Evolutionary conservation across 805 yeast genomes (phyloP), one percentile per base, ranked within the genome.

Genomic region (Wickerhamiella azyma): DNA sequence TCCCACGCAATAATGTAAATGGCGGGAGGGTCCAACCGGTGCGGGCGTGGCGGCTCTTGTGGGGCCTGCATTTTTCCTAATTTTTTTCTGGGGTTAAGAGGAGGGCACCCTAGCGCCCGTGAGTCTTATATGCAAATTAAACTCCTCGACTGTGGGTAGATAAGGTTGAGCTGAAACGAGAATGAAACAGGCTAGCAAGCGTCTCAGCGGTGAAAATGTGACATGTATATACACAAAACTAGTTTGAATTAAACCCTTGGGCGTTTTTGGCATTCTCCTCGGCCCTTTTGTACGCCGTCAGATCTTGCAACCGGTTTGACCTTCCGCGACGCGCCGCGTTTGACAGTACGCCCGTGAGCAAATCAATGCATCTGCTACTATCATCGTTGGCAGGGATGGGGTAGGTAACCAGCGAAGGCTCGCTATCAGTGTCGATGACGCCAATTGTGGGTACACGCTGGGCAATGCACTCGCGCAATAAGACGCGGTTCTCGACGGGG

Each of bases 371-470:
- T 62, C 98, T 75, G 48, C 77, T 66, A 7, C 94, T 81, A 61
- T 88, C 96, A 62, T 92, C 97, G 61, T 92, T 92, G 52, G 94
- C 94, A 14, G 97, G 97, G 53, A 92, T 83, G 43, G 97, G 94
- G 59, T 92, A 92, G 1, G 96, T 85, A 45, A 89, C 83, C 54
- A 81, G 66, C 13, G 83, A 75, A 8, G 96, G 94, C 60, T 92
- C 96, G 61, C 82, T 78, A 64, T 92, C 89, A 18, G 97, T 88
- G 65, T 92, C 98, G 51, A 92, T 77, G 48, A 92, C 74, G 26
- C 96, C 97, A 55, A 92, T 77, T 0, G 96, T 86, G 48, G 98
- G 98, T 28, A 92, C 75, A 61, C 94, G 75, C 49, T 79, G 70
- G 58, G 77, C 76, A 54, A 76, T 74, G 51, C 96, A 92, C 65